Conservation (phyloP, 2,329 filamentous ascomycete species). For the Diaporthe ilicicola region DNA sequence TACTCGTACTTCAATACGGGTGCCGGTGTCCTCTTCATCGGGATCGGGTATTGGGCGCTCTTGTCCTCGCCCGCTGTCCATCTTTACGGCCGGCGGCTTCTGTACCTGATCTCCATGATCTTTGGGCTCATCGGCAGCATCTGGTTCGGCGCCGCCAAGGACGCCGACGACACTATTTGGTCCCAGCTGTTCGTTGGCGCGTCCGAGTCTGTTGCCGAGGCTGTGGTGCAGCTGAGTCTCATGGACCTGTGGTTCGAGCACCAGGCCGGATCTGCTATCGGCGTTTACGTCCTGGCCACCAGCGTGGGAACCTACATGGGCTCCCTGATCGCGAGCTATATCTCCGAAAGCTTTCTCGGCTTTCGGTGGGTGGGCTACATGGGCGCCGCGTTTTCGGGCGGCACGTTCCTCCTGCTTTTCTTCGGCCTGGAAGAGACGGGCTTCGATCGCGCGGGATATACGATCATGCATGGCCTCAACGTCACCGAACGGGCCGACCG, state of each 20-base stretch:
- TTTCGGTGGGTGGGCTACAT: slow-evolving; percentile 55
- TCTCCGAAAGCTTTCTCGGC: slow-evolving; percentile 53
- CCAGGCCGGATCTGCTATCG: slow-evolving; percentile 61
- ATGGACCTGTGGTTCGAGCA: slow-evolving; percentile 67
- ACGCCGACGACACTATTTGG: slow-evolving; percentile 57
- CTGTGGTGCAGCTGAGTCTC: slow-evolving; percentile 64
- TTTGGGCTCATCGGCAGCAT: slow-evolving; percentile 52
- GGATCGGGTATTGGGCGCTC: slow-evolving; percentile 64
- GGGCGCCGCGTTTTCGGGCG: slow-evolving; percentile 40
- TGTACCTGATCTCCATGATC: slow-evolving; percentile 62
- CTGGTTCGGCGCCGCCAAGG: slow-evolving; percentile 59
- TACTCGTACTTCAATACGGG: slow-evolving; percentile 55
- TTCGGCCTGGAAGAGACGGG: slow-evolving; percentile 63
- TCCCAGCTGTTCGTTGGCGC: slow-evolving; percentile 66
- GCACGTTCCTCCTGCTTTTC: slow-evolving; percentile 47
- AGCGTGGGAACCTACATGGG: slow-evolving; percentile 65
- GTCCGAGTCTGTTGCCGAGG: slow-evolving; percentile 64
- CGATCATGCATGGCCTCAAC: slow-evolving; percentile 37
- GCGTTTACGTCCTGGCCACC: slow-evolving; percentile 63
- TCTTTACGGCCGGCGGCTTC: slow-evolving; percentile 61
- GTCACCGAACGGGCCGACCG: slow-evolving; percentile 37
- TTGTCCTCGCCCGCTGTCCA: slow-evolving; percentile 61
- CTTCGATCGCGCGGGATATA: slow-evolving; percentile 53
- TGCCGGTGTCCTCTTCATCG: slow-evolving; percentile 64
- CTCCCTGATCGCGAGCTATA: slow-evolving; percentile 60